Evolutionary conservation across 345 rosid species (phyloP).

Genomic region (Turritis glabra): DNA sequence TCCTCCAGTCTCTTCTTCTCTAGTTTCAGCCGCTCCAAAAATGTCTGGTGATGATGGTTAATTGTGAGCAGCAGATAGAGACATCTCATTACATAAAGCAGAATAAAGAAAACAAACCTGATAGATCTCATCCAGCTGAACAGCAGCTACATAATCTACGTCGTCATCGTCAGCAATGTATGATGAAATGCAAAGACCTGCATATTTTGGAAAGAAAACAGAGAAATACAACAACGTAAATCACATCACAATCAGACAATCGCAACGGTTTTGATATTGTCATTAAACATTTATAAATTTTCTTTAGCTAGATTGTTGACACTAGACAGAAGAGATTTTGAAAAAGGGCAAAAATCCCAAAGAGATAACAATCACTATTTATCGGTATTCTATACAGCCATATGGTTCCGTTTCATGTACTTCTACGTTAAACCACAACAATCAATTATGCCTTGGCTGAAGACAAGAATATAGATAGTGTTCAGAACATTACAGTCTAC

Average conservation of each 20-base stretch:
- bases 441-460: constrained; percentile 1
- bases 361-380: constrained; percentile 5
- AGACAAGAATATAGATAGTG: constrained; percentile 1
- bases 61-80: constrained; percentile 8
- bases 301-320: not conserved
- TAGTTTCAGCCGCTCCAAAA: constrained; percentile 58
- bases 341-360: constrained; percentile 2
- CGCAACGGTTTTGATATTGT: not conserved
- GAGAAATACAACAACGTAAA: constrained; percentile 5
- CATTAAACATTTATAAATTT: not conserved
- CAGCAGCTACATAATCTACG: constrained; percentile 44
- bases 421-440: constrained; percentile 3
- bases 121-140: constrained; percentile 61
- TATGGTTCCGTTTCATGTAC: constrained; percentile 4
- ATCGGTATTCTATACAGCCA: not conserved
- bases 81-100: not conserved
- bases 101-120: constrained; percentile 52
- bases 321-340: constrained; percentile 7
- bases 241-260: constrained; percentile 8
- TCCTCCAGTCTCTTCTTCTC: constrained; percentile 56
- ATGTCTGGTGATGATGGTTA: constrained; percentile 53
- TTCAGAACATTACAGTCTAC: constrained; percentile 9
- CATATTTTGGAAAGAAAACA: not conserved
- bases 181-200: constrained; percentile 82
- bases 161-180: constrained; percentile 50